A percentile compares a stretch with the other conserved stretches of the same genome.
These are phyloP conservation scores for Triticum urartu DNA, from an alignment of 176 grass and related monocot species.

Conservation along the genomic window DNA sequence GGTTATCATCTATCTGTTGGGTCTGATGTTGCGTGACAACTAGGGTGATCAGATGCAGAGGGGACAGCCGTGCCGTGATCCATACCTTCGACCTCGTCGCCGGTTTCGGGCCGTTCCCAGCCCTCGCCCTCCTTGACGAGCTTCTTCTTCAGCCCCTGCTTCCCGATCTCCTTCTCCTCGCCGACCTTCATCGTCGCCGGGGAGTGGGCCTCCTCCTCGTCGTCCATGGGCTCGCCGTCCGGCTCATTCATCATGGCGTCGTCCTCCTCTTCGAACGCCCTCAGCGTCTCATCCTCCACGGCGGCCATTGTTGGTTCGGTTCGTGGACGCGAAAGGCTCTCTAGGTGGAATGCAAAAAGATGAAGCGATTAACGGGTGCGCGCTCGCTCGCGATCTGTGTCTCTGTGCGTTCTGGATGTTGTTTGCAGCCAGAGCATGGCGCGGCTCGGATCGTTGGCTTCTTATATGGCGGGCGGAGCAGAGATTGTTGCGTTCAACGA, in stretches of 20 bases:
- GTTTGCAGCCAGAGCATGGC: neutral
- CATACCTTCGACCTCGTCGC: slow-evolving; percentile 85
- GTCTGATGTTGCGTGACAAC: neutral
- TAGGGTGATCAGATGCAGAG: neutral
- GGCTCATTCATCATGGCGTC: slow-evolving; percentile 35
- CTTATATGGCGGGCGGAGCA: neutral
- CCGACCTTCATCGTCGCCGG: slow-evolving; percentile 43
- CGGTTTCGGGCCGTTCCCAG: slow-evolving; percentile 67
- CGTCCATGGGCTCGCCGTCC: slow-evolving; percentile 21
- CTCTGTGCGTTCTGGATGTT: neutral
- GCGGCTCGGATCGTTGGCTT: neutral
- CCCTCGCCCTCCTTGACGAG: slow-evolving; percentile 75
- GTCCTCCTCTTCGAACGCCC: slow-evolving; percentile 12
- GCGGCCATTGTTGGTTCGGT: neutral
- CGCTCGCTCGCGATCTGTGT: neutral
- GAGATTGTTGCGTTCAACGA: neutral
- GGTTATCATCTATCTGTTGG: neutral
- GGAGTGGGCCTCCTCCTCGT: neutral
- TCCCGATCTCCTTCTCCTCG: slow-evolving; percentile 89
- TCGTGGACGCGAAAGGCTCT: neutral
- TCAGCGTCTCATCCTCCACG: slow-evolving; percentile 7
- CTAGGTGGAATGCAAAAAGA: neutral
- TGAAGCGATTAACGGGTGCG: neutral
- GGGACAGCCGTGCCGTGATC: neutral
- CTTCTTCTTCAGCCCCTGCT: slow-evolving; percentile 77